Evolutionary conservation across 352 stramenopile genomes (phyloP).

Genomic region (Globisporangium echinulatum): DNA sequence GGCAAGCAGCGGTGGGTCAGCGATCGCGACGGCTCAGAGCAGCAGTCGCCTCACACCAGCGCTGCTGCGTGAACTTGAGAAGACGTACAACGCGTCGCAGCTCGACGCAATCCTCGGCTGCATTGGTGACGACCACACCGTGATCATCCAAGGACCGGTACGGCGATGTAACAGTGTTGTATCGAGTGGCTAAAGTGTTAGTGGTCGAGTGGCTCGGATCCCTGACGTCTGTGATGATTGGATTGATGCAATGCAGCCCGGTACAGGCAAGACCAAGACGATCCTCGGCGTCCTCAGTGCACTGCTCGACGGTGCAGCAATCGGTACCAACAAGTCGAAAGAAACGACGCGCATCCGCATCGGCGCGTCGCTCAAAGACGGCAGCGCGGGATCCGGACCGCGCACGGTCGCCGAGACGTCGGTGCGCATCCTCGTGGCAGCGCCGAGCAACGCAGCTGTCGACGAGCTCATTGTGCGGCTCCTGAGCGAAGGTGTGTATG

Average conservation of each 20-base stretch:
- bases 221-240: no score
- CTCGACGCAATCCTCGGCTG: constrained; percentile 62
- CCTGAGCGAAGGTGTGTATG: constrained; percentile 54
- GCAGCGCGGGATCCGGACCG: constrained; percentile 16
- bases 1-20: constrained; percentile 1
- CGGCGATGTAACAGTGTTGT: neutral
- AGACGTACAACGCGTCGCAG: constrained; percentile 72
- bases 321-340: constrained; percentile 42
- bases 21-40: neutral
- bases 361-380: constrained; percentile 51
- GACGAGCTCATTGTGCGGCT: constrained; percentile 72
- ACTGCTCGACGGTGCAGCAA: constrained; percentile 59
- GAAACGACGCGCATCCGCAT: constrained; percentile 60
- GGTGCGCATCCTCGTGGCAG: constrained; percentile 69
- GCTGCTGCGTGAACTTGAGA: constrained; percentile 40
- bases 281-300: constrained; percentile 69
- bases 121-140: constrained; percentile 47
- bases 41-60: constrained; percentile 25
- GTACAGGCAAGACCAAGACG: constrained; percentile 81
- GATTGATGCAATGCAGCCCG: constrained; percentile 27
- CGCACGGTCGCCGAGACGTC: constrained; percentile 49
- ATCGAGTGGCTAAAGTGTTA: no score
- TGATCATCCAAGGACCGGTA: constrained; percentile 82
- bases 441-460: constrained; percentile 75
- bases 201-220: no score